These are phyloP conservation scores for Pichia sp. DNA, from an alignment of 1,139 yeast genomes.

Conservation along the genomic window DNA sequence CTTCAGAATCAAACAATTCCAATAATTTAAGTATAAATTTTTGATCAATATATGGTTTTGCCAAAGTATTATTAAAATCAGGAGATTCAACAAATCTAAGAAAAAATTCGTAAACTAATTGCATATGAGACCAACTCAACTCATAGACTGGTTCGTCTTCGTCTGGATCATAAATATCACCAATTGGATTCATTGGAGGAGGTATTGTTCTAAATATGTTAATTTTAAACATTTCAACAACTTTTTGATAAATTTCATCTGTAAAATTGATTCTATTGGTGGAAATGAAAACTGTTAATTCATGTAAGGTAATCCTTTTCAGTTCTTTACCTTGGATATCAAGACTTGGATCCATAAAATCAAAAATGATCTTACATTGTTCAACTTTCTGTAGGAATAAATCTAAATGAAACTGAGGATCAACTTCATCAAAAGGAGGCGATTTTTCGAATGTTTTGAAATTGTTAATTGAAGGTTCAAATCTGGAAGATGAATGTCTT, in stretches of 20 bases:
- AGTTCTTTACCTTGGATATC: constrained; percentile 91
- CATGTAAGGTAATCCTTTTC: constrained; percentile 79
- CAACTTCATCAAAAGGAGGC: constrained; percentile 86
- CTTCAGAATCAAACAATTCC: constrained; percentile 93
- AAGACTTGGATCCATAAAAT: constrained; percentile 86
- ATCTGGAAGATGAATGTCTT: constrained; percentile 88
- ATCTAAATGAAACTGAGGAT: constrained; percentile 75
- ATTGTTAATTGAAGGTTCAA: constrained; percentile 69
- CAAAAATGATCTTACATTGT: constrained; percentile 92
- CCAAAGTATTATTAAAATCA: constrained; percentile 88
- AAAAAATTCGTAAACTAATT: constrained; percentile 89
- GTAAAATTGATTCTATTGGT: constrained; percentile 80
- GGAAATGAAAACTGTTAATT: constrained; percentile 72
- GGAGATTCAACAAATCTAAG: constrained; percentile 89
- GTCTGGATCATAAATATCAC: constrained; percentile 94
- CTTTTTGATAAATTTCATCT: constrained; percentile 84
- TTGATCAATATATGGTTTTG: constrained; percentile 91
- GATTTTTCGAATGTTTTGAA: constrained; percentile 70
- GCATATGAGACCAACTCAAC: constrained; percentile 99
- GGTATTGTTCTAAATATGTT: constrained; percentile 94
- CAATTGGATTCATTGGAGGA: constrained; percentile 95
- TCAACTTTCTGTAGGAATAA: constrained; percentile 82
- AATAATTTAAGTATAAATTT: constrained; percentile 72
- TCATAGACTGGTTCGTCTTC: constrained; percentile 98
- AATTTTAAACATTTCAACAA: constrained; percentile 80